phyloP scores from a whole-genome alignment of 106 monocot genomes.

The Dioscorea alata region DNA sequence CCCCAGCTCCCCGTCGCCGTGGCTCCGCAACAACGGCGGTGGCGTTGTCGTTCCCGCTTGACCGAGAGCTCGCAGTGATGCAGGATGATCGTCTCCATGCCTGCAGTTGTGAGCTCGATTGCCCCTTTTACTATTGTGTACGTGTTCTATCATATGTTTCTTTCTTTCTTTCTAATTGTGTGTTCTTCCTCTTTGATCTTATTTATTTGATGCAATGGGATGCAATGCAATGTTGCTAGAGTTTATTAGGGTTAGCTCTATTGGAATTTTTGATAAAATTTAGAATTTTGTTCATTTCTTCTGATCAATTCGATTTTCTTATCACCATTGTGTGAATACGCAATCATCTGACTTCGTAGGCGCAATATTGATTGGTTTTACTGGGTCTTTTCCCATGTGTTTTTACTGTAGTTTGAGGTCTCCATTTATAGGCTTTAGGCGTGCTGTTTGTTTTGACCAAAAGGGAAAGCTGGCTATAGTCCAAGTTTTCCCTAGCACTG shows the following conservation, averaged over 20 bases:
- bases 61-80: slow-evolving; percentile 45
- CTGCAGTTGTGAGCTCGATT: slow-evolving; percentile 82
- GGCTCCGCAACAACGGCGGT: slow-evolving; percentile 33
- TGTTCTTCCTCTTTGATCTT: neutral
- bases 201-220: too few species aligned
- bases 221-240: neutral
- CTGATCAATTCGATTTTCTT: slow-evolving; percentile 2
- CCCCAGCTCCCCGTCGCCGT: too few species aligned
- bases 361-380: slow-evolving; percentile 71
- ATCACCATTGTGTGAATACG: neutral
- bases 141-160: slow-evolving; percentile 79
- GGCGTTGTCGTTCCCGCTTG: slow-evolving; percentile 84
- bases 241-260: neutral
- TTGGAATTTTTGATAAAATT: neutral
- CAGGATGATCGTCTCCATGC: slow-evolving; percentile 86
- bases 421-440: slow-evolving; percentile 68
- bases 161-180: neutral
- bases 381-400: slow-evolving; percentile 81
- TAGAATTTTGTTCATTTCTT: neutral
- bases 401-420: slow-evolving; percentile 87
- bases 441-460: slow-evolving; percentile 64
- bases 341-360: slow-evolving; percentile 58
- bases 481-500: slow-evolving; percentile 66
- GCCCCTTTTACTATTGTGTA: slow-evolving; percentile 64
- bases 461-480: slow-evolving; percentile 55